Evolutionary conservation across 2,329 filamentous ascomycete genomes (phyloP), one percentile per base, ranked within the genome.

Genomic region (Metarhizium guizhouense): DNA sequence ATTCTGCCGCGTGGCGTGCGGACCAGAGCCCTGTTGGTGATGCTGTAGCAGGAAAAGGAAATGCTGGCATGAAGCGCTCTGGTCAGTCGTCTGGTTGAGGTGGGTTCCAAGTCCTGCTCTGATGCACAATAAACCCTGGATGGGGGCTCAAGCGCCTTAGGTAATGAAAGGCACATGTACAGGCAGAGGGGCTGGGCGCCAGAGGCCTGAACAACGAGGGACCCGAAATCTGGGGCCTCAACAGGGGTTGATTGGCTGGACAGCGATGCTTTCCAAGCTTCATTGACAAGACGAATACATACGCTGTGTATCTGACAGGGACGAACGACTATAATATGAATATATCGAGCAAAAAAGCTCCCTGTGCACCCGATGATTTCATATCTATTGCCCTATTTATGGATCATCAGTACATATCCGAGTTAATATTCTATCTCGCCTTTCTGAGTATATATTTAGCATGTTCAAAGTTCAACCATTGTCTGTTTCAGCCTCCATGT

Each of bases 1-100:
- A 59, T 67, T 62, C 64, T 60, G 65, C 63, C 65, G 61, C 59
- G 61, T 58, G 55, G 58, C 59, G 59, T 64, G 62, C 62, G 65
- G 65, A 66, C 63, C 59, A 59, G 56, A 60, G 63, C 63, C 64
- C 65, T 57, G 53, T 38, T 52, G 32, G 40, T 43, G 42, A 52
- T 54, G 55, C 30, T 54, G 54, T 48, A 34, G 18, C 45, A 48
- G 18, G 45, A 30, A 18, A 48, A 48, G 3, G 54, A 56, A 45
- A 32, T 49, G 45, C 38, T 47, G 16, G 43, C n/a, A 25, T 43
- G 49, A 48, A 42, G 42, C 47, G 47, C 18, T 20, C 42, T 40
- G 18, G 40, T 55, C 40, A 7, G 7, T 25, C 20, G n/a, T 13
- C 20, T 29, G 25, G 25, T 47, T n/a, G 20, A 8, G 43, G 43